Evolutionary conservation across 2,329 filamentous ascomycete genomes (phyloP).

Genomic region (Mycosphaerella arachidis): DNA sequence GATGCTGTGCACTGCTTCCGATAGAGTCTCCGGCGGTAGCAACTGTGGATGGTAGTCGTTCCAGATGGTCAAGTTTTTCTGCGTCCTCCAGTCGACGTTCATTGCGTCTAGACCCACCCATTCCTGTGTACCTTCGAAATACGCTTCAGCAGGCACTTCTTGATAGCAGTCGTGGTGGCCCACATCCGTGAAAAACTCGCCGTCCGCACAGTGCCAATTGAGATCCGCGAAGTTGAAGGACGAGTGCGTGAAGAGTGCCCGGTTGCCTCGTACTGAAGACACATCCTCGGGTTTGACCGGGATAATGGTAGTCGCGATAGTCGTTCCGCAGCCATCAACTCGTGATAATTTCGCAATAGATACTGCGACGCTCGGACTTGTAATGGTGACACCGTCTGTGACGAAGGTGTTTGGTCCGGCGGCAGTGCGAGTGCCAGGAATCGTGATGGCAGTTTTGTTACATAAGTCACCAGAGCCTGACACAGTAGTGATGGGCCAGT

Average conservation of each 20-base stretch:
- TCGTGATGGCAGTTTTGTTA: constrained; percentile 7
- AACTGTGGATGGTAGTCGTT: constrained; percentile 22
- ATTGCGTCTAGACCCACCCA: constrained; percentile 1
- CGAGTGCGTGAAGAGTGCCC: constrained; percentile 11
- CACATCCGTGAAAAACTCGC: constrained; percentile 15
- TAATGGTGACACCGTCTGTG: constrained; percentile 24
- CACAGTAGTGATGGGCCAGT: constrained; percentile 22
- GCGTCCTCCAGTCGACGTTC: not conserved
- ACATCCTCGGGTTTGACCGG: constrained; percentile 20
- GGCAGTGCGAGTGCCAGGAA: constrained; percentile 13
- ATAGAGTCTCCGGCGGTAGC: not conserved
- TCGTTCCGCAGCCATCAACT: constrained; percentile 21
- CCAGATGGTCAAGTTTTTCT: constrained; percentile 16
- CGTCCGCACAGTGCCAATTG: constrained; percentile 23
- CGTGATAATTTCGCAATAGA: constrained; percentile 15
- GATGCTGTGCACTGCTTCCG: not conserved
- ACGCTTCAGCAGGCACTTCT: constrained; percentile 23
- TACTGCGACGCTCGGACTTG: constrained; percentile 21
- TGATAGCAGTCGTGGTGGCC: constrained; percentile 21
- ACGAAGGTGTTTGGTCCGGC: constrained; percentile 22
- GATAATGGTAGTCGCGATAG: constrained; percentile 20
- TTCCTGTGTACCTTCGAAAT: constrained; percentile 15
- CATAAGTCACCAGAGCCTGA: constrained; percentile 4
- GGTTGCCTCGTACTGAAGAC: constrained; percentile 17
- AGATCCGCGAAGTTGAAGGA: constrained; percentile 24